Evolutionary conservation across 208 protist genomes (phyloP), one percentile per base, ranked within the genome.

Genomic region (Leishmania guyanensis): DNA sequence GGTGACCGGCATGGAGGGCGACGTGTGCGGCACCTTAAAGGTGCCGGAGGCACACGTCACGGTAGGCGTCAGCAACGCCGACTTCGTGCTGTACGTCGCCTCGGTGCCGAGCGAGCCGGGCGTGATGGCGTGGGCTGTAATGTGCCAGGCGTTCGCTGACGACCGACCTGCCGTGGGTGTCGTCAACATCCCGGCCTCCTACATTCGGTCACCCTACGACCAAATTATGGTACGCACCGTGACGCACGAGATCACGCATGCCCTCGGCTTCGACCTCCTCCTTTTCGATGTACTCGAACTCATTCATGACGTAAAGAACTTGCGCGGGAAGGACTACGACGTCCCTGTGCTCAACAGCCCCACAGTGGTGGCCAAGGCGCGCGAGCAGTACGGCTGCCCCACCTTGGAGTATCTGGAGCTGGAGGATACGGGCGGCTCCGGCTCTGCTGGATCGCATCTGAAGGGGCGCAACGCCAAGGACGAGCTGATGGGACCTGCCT

Each of bases 381-480:
- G n/a, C n/a, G n/a, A n/a, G n/a, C n/a, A n/a, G n/a, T n/a, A n/a
- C n/a, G n/a, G n/a, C n/a, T n/a, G n/a, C n/a, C n/a, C n/a, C n/a
- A n/a, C n/a, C n/a, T n/a, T n/a, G n/a, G n/a, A n/a, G n/a, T n/a
- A n/a, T n/a, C n/a, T n/a, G n/a, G n/a, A n/a, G n/a, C n/a, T n/a
- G n/a, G n/a, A n/a, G n/a, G n/a, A n/a, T n/a, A n/a, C n/a, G n/a
- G n/a, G n/a, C n/a, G n/a, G n/a, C n/a, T n/a, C n/a, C n/a, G n/a
- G n/a, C n/a, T n/a, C 90, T 1, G 81, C 68, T 1, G 69, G 71
- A 53, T 97, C 93, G 33, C 95, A 98, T 88, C 97, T 95, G 94
- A 93, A 97, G 86, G 82, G 86, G 46, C 86, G 92, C 74, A 91
- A 93, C 62, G 89, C 93, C 22, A 84, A 84, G 66, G 90, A 98